Evolutionary conservation across 2,329 filamentous ascomycete species (phyloP).

Genomic region (Fusarium caatingaense): DNA sequence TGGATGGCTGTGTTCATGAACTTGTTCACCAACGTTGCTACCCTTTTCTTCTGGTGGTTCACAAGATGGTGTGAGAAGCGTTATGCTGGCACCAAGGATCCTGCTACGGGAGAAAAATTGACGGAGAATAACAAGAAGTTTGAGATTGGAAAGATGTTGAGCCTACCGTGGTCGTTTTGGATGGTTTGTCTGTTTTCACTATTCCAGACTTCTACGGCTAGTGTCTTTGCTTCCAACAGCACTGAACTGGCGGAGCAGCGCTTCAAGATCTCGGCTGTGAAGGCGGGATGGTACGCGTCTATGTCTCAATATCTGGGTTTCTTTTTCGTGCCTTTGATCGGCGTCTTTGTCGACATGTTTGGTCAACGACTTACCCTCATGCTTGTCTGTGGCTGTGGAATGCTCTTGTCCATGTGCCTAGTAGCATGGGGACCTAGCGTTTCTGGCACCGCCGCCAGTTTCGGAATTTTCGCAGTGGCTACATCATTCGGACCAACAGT

Average conservation of each 20-base stretch:
- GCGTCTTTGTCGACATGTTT: constrained; percentile 66
- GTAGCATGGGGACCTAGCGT: constrained; percentile 62
- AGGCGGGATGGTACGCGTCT: constrained; percentile 70
- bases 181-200: constrained; percentile 64
- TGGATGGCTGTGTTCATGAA: constrained; percentile 74
- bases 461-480: constrained; percentile 69
- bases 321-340: constrained; percentile 67
- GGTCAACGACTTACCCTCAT: constrained; percentile 67
- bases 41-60: constrained; percentile 66
- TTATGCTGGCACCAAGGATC: constrained; percentile 61
- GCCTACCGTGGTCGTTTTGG: constrained; percentile 72
- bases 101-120: constrained; percentile 68
- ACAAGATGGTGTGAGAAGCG: constrained; percentile 61
- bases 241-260: constrained; percentile 71
- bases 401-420: constrained; percentile 64
- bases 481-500: constrained; percentile 65
- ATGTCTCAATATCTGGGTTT: constrained; percentile 67
- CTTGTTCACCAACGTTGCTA: constrained; percentile 69
- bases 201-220: constrained; percentile 67
- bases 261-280: constrained; percentile 65
- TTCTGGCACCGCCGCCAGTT: constrained; percentile 66
- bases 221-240: constrained; percentile 66
- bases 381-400: constrained; percentile 62
- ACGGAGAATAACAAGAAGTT: constrained; percentile 70
- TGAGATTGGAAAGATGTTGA: constrained; percentile 65